These are phyloP conservation scores for Ustilago bromivora DNA, from an alignment of 1,284 basidiomycete species.

Conservation along the genomic window DNA sequence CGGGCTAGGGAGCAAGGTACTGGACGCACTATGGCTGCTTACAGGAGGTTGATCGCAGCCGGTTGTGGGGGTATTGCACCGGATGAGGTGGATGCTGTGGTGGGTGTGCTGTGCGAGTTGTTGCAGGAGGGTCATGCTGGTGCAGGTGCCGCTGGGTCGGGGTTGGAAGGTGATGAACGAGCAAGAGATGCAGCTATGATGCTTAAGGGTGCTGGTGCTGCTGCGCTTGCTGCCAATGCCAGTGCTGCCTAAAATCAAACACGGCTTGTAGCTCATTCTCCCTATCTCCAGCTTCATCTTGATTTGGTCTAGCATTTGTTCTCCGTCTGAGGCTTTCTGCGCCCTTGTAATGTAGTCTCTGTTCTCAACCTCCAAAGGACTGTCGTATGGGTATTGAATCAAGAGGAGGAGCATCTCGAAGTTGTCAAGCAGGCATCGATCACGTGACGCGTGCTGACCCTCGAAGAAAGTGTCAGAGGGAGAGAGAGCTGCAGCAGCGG, in stretches of 20 bases:
- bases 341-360: slow-evolving; percentile 13
- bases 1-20: slow-evolving; percentile 61
- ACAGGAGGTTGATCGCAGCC: slow-evolving; percentile 67
- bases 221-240: slow-evolving; percentile 46
- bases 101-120: slow-evolving; percentile 65
- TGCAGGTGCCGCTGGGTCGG: slow-evolving; percentile 21
- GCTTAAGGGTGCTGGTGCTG: slow-evolving; percentile 50
- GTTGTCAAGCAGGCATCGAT: neutral
- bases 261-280: neutral
- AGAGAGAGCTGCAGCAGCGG: neutral
- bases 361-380: neutral
- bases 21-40: slow-evolving; percentile 64
- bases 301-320: neutral
- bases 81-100: slow-evolving; percentile 67
- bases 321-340: neutral
- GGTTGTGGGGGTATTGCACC: slow-evolving; percentile 66
- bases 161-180: slow-evolving; percentile 23
- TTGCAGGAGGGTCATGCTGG: slow-evolving; percentile 54
- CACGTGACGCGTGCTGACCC: slow-evolving; percentile 17
- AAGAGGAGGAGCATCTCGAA: too few species aligned
- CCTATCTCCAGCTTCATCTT: neutral
- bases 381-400: neutral
- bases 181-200: slow-evolving; percentile 51
- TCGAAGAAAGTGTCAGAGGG: neutral
- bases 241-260: slow-evolving; percentile 15